Base-by-base conservation (phyloP, 257 asterid genomes). In the Primulina eburnea region DNA sequence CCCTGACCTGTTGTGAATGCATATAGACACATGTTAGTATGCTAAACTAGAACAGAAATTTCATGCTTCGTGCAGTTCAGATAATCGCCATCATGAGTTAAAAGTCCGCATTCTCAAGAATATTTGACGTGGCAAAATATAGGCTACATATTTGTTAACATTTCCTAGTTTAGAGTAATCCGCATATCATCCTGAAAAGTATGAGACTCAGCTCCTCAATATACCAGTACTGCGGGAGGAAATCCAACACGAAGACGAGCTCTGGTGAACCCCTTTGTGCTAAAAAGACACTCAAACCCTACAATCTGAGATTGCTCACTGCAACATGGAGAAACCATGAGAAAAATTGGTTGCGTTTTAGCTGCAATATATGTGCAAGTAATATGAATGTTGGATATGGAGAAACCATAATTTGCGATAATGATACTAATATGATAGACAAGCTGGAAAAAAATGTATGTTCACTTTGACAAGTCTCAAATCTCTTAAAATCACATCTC, bases 211-310 rank as follows among this genome's bases (percentile, higher is more conserved):
- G n/a, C 70, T 60, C 64, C 30, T 68, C 55, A 40, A 70, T 77
- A 61, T 81, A 92, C 97, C 88, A 88, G 82, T n/a, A 80, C 80
- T 65, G 90, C 53, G 63, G 92, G 90, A 77, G 96, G 98, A 75
- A 84, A 83, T 63, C 87, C 89, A 64, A 20, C 62, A 74, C 17
- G 80, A 59, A 86, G 81, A 75, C 47, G 88, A 78, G 60, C 61
- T 68, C 87, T 84, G 16, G 96, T 84, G 75, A 90, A 90, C 11
- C 95, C 98, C 70, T 84, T 76, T 30, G 71, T 65, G 65, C 83
- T 80, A 79, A 81, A 81, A 62, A 92, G 84, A 82, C 98, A 92
- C 65, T 72, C 76, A 78, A 82, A 92, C 58, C 98, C 97, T 57
- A 79, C 56, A 76, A 88, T 82, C 33, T 43, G 56, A 62, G 85